A percentile compares a stretch with the other conserved stretches of the same genome.
phyloP scores from a whole-genome alignment of 2,329 filamentous ascomycete genomes.

The Aspergillus glaucus region DNA sequence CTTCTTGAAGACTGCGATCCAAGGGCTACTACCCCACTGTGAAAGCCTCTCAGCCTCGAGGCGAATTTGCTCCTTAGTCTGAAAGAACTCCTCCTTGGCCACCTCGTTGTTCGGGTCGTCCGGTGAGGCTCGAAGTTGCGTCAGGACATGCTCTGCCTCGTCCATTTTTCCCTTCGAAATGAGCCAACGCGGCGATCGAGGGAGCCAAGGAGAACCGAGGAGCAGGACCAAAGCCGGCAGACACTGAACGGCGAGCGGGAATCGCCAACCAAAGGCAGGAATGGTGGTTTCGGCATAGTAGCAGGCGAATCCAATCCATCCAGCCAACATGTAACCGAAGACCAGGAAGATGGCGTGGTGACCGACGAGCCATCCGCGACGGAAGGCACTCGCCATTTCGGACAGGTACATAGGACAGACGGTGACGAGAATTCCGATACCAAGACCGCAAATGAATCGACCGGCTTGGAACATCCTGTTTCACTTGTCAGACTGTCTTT shows the following conservation, averaged over 20 bases:
- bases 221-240: conserved; percentile 37
- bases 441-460: conserved; percentile 37
- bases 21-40: conserved; percentile 37
- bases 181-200: conserved; percentile 46
- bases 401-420: conserved; percentile 43
- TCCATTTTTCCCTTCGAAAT: conserved; percentile 41
- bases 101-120: conserved; percentile 37
- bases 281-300: conserved; percentile 36
- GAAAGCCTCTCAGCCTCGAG: conserved; percentile 40
- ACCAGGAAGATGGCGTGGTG: conserved; percentile 44
- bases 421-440: conserved; percentile 39
- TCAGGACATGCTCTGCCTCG: conserved; percentile 41
- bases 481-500: not conserved
- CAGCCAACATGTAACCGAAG: conserved; percentile 42
- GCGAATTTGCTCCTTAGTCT: conserved; percentile 42
- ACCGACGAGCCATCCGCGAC: conserved; percentile 42
- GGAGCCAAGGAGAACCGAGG: conserved; percentile 37
- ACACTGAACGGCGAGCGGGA: conserved; percentile 39
- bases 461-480: conserved; percentile 41
- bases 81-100: conserved; percentile 43
- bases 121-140: conserved; percentile 32
- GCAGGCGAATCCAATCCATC: conserved; percentile 41
- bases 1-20: conserved; percentile 43
- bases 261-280: conserved; percentile 41
- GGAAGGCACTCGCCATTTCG: conserved; percentile 36